Evolutionary conservation across 345 rosid genomes (phyloP).

Genomic region (Acer saccharum): DNA sequence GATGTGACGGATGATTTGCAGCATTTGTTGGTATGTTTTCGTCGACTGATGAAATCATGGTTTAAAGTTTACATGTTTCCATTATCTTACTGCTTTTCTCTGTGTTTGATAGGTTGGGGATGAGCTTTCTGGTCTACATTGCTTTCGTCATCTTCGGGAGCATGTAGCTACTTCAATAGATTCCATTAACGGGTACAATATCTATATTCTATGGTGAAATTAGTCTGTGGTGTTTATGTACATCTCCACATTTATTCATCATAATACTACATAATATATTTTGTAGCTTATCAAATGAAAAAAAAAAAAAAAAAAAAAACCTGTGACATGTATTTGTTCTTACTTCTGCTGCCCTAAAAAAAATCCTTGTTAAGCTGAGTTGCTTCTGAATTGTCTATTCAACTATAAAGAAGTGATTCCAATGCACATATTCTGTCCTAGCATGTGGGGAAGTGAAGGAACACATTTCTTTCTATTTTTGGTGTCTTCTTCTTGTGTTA

Average conservation of each 20-base stretch:
- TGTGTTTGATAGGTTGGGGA: slow-evolving; percentile 73
- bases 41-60: not conserved
- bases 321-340: not conserved
- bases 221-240: not conserved
- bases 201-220: not conserved
- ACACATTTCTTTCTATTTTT: not conserved
- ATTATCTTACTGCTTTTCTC: not conserved
- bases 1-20: slow-evolving; percentile 91
- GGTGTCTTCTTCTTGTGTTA: not conserved
- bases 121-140: slow-evolving; percentile 91
- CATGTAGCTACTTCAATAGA: slow-evolving; percentile 81
- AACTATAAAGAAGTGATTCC: not conserved
- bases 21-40: slow-evolving; percentile 68
- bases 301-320: too few relatives aligned
- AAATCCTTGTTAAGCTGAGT: not conserved
- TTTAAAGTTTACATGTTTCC: not conserved
- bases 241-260: too few relatives aligned
- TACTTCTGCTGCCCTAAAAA: not conserved
- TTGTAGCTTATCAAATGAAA: not conserved
- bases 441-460: not conserved
- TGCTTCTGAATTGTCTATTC: not conserved
- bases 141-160: slow-evolving; percentile 98
- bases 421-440: not conserved
- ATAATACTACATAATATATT: not conserved
- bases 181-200: slow-evolving; percentile 72